phyloP scores from a whole-genome alignment of 768 basidiomycete genomes.

The Leccinum arenicola region DNA sequence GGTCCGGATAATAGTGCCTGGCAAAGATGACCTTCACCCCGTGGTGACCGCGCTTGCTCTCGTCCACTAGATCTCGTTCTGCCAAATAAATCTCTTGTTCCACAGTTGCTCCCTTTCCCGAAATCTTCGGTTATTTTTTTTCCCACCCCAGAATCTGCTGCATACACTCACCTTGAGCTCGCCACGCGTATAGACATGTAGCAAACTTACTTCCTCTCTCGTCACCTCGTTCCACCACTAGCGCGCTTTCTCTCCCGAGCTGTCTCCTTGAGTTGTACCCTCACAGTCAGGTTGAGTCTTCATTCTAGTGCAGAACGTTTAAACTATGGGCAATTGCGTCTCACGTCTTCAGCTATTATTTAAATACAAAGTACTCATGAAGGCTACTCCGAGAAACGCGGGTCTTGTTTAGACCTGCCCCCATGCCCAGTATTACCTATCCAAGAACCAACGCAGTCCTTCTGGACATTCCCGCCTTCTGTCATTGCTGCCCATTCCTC shows the following conservation, averaged over 20 bases:
- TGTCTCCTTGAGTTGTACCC: background rate
- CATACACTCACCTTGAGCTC: no score
- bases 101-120: no score
- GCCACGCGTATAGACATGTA: no score
- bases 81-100: no score
- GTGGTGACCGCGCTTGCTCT: no score
- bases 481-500: conserved; percentile 36
- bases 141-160: no score
- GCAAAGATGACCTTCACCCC: no score
- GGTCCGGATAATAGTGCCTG: no score
- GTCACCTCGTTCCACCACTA: background rate
- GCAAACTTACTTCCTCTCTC: no score
- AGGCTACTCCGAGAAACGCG: conserved; percentile 4
- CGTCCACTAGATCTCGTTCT: no score
- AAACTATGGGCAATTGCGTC: conserved; percentile 26
- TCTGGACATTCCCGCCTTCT: conserved; percentile 60
- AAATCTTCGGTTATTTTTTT: no score
- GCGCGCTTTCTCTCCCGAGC: background rate
- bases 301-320: conserved; percentile 3
- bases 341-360: conserved; percentile 15
- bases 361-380: background rate
- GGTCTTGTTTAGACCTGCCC: background rate
- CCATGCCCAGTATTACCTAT: conserved; percentile 47
- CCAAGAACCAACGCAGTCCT: conserved; percentile 51
- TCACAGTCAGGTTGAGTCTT: background rate